A percentile compares a stretch with the other conserved stretches of the same genome.
Conservation (phyloP, 176 grass and related monocot genomes). For the Poa annua region DNA sequence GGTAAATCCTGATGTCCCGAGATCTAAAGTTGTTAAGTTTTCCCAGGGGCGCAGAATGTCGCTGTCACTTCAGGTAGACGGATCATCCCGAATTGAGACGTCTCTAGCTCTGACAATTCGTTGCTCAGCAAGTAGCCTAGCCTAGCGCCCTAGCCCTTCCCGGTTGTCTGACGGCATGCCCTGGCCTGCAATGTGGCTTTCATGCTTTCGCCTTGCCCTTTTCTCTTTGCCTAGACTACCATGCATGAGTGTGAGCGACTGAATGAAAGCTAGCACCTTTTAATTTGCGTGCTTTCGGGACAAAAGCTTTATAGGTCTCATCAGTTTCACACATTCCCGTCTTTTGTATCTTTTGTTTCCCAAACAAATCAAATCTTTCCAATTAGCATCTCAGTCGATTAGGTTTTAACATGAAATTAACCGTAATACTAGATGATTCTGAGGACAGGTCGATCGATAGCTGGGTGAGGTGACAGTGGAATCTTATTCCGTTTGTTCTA, state of each 20-base stretch:
- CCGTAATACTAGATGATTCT: constrained; percentile 4
- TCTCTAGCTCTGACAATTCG: constrained; percentile 34
- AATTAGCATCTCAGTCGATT: not conserved
- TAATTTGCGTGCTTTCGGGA: constrained; percentile 48
- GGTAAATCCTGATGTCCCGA: constrained; percentile 55
- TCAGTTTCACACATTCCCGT: constrained; percentile 43
- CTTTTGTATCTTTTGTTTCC: constrained; percentile 21
- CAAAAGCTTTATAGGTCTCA: constrained; percentile 45
- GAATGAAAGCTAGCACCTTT: constrained; percentile 48
- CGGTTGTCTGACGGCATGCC: not conserved
- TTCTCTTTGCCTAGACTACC: constrained; percentile 28
- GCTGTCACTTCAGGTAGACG: constrained; percentile 43
- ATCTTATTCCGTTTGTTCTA: constrained; percentile 60
- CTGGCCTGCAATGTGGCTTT: constrained; percentile 26
- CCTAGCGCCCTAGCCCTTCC: not conserved
- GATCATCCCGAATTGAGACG: constrained; percentile 45
- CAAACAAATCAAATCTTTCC: not conserved
- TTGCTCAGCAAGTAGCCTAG: constrained; percentile 33
- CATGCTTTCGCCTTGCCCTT: constrained; percentile 29
- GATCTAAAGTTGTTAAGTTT: constrained; percentile 37
- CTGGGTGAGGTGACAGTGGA: constrained; percentile 47
- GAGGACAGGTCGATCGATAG: constrained; percentile 17
- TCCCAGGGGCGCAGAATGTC: constrained; percentile 25
- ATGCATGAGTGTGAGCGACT: constrained; percentile 38
- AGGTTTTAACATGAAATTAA: no score